Percentiles rank a stretch among this genome's conserved stretches.
Evolutionary conservation across 31 red algal species (phyloP).

Genomic region (Asparagopsis taxiformis): DNA sequence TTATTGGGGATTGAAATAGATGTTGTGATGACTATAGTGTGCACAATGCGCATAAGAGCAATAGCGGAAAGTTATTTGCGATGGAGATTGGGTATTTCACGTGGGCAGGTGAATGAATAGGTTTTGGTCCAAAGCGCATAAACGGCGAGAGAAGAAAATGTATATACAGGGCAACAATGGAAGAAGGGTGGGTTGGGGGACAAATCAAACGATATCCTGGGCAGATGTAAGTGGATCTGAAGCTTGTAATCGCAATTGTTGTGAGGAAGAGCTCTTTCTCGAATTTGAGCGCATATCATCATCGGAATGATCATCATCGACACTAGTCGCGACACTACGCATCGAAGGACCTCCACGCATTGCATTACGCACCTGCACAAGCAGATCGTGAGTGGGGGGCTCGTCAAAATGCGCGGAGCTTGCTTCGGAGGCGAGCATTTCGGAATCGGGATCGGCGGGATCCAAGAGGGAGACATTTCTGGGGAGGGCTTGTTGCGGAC

Average conservation of each 20-base stretch:
- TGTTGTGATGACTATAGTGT: too few species aligned
- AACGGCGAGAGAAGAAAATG: too few species aligned
- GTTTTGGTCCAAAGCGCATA: too few species aligned
- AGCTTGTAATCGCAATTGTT: background rate
- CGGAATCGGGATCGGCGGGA: slow-evolving; percentile 12
- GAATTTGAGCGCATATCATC: background rate
- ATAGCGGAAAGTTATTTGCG: too few species aligned
- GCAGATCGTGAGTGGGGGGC: slow-evolving; percentile 1
- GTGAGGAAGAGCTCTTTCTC: background rate
- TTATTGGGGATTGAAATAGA: background rate
- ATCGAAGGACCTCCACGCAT: slow-evolving; percentile 27
- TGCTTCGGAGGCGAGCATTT: slow-evolving; percentile 22
- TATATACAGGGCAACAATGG: too few species aligned
- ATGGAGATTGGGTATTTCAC: too few species aligned
- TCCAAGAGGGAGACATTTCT: slow-evolving; percentile 7
- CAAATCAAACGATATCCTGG: too few species aligned
- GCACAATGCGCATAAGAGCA: too few species aligned
- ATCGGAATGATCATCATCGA: slow-evolving; percentile 1
- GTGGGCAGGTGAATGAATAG: too few species aligned
- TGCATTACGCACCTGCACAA: slow-evolving; percentile 30
- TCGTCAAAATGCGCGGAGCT: slow-evolving; percentile 32
- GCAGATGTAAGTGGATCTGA: too few species aligned
- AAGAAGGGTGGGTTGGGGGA: too few species aligned
- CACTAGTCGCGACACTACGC: slow-evolving; percentile 16
- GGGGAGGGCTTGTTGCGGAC: background rate